Conservation (phyloP, 2,329 filamentous ascomycete genomes). For the Dendrostoma leiphaemia region DNA sequence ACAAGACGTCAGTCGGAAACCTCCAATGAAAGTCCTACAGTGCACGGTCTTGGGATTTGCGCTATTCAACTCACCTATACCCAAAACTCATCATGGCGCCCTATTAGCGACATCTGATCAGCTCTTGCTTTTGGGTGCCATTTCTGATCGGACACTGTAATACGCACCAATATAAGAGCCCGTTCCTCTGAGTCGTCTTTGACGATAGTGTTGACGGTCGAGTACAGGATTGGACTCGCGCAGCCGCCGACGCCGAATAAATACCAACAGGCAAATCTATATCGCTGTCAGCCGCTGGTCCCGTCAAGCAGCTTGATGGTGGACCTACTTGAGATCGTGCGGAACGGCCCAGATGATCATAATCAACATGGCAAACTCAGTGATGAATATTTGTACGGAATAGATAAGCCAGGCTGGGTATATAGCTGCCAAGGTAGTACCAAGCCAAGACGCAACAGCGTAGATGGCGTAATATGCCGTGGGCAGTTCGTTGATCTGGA, state of each 20-base stretch:
- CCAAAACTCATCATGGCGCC: conserved; percentile 46
- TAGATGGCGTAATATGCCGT: conserved; percentile 47
- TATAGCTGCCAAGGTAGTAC: conserved; percentile 48
- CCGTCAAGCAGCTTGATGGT: neutral
- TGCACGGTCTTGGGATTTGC: too few species aligned
- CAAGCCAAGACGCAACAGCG: conserved; percentile 46
- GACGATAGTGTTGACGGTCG: conserved; percentile 41
- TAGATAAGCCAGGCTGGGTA: conserved; percentile 50
- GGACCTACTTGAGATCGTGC: conserved; percentile 39
- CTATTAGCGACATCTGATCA: conserved; percentile 21
- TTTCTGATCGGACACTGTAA: neutral
- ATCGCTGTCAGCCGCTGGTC: neutral
- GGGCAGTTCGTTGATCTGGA: conserved; percentile 48
- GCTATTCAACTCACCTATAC: conserved; percentile 31
- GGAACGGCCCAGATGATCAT: conserved; percentile 51
- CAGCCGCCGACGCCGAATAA: conserved; percentile 37
- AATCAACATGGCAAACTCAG: conserved; percentile 42
- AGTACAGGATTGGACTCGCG: conserved; percentile 40
- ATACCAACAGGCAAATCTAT: conserved; percentile 40
- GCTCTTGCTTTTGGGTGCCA: too few species aligned
- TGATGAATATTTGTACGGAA: conserved; percentile 36
- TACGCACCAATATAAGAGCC: conserved; percentile 34
- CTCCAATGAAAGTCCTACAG: too few species aligned
- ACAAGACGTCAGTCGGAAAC: neutral
- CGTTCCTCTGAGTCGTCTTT: conserved; percentile 38